phyloP scores from a whole-genome alignment of 2,329 filamentous ascomycete genomes.

The Trichoderma harzianum region DNA sequence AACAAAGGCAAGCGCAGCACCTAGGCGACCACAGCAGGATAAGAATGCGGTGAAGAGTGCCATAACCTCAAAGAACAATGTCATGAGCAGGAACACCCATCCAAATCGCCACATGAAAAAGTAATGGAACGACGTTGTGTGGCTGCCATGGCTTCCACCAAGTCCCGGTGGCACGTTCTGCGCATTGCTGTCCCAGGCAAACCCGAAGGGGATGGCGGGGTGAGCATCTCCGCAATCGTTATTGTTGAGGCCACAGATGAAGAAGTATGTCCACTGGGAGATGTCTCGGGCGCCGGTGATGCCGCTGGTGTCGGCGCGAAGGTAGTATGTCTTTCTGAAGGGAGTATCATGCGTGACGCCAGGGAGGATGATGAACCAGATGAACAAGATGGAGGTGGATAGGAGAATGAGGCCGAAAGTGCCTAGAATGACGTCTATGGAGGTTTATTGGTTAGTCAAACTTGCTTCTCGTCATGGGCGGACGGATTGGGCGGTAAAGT shows the following conservation, averaged over 20 bases:
- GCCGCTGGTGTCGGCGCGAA: constrained; percentile 70
- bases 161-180: constrained; percentile 42
- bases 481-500: too few species aligned
- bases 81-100: constrained; percentile 86
- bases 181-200: constrained; percentile 58
- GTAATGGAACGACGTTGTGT: constrained; percentile 58
- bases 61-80: constrained; percentile 70
- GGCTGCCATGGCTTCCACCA: constrained; percentile 49
- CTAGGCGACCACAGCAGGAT: constrained; percentile 68
- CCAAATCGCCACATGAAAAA: constrained; percentile 88
- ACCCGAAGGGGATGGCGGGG: constrained; percentile 67
- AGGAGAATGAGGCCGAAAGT: constrained; percentile 47
- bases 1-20: constrained; percentile 62
- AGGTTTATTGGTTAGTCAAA: background rate
- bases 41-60: constrained; percentile 67
- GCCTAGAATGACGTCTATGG: constrained; percentile 40
- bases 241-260: constrained; percentile 66
- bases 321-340: constrained; percentile 78
- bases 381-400: constrained; percentile 49
- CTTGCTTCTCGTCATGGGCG: background rate
- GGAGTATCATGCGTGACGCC: constrained; percentile 49
- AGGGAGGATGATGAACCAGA: constrained; percentile 58
- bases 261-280: constrained; percentile 90
- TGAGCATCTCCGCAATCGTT: constrained; percentile 61
- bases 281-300: constrained; percentile 65